Evolutionary conservation across 768 basidiomycete genomes (phyloP), one percentile per base, ranked within the genome.

Genomic region (Kwoniella bestiolae): DNA sequence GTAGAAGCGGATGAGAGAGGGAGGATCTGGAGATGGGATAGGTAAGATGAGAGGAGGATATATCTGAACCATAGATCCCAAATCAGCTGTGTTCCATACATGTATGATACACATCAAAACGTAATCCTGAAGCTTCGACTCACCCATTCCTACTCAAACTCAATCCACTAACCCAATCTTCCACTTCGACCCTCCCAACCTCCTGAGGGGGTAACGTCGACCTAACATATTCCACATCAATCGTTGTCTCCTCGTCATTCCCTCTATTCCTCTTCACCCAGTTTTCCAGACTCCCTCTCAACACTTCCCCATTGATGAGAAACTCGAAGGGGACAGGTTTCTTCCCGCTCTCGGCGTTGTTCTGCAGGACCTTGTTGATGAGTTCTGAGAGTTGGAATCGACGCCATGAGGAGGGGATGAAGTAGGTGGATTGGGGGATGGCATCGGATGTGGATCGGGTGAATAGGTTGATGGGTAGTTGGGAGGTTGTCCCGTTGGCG

Each of bases 371-470:
- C 77, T 96, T 96, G 83, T 99, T 99, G 64, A 99, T 88, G 46
- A 98, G 89, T 66, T 97, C 93, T 1, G 94, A 97, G 32, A 99
- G 89, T 74, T 97, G 95, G 80, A 91, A 98, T n/a, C 95, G 88
- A 63, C 86, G 87, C 94, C 94, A 98, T 80, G 86, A 83, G 0
- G 88, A 84, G 1, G 96, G 95, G 16, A 98, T 89, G 87, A 96
- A 88, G 78, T 92, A 97, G 76, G 92, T 92, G 79, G 94, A 91
- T 1, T 88, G 85, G 0, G 90, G 93, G 12, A 95, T 86, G 11
- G 87, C 84, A 79, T 93, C 91, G 2, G 83, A 82, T 0, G 89
- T 87, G 59, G 88, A 85, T 0, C 91, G 92, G 18, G 87, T 89
- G 74, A 91, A 89, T 2, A 92, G 74, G 60, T 76, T 76, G 68